Evolutionary conservation across 2,329 filamentous ascomycete species (phyloP), one percentile per base, ranked within the genome.

Genomic region (Colletotrichum sp.): DNA sequence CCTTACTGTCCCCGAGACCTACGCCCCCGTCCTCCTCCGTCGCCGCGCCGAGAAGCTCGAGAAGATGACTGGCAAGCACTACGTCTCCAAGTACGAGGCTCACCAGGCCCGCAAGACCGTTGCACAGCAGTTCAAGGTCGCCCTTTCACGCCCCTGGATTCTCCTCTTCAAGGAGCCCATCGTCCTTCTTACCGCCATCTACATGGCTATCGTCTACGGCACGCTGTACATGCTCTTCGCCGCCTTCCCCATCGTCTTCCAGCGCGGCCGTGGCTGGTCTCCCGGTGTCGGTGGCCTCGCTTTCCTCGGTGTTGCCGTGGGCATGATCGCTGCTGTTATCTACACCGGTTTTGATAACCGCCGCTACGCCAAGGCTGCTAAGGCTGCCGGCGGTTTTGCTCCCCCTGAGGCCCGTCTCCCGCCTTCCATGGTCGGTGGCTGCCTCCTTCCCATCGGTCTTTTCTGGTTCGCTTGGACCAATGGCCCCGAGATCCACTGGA

Each of bases 111-210:
- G 70, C 39, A 78, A 71, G 18, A 77, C 78, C 0, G 36, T 79
- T 5, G 21, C 90, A 9, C 91, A 90, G 36, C 90, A 91, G 84
- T 78, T 92, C 7, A 78, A 74, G 68, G 60, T 24, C 10, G 79
- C 79, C 0, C 83, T 68, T 86, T 89, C 18, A 66, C 88, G 93
- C 4, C 93, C 94, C 2, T 94, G 93, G 92, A 86, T 93, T 61
- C 88, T 95, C 68, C 88, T 95, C 9, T 93, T 95, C 86, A 85
- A 86, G 72, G 93, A 95, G 81, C 93, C 93, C 3, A 95, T 95
- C 79, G 93, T 95, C 30, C 82, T 93, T 13, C 84, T 94, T 6
- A 86, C 92, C 4, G 90, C 90, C 48, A 86, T 95, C 30, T 95
- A 94, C 85, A 90, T 93, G 86, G 92, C 92, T 72, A 92, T 91